Evolutionary conservation across 805 yeast species (phyloP).

Genomic region (Saccharomyces eubayanus): DNA sequence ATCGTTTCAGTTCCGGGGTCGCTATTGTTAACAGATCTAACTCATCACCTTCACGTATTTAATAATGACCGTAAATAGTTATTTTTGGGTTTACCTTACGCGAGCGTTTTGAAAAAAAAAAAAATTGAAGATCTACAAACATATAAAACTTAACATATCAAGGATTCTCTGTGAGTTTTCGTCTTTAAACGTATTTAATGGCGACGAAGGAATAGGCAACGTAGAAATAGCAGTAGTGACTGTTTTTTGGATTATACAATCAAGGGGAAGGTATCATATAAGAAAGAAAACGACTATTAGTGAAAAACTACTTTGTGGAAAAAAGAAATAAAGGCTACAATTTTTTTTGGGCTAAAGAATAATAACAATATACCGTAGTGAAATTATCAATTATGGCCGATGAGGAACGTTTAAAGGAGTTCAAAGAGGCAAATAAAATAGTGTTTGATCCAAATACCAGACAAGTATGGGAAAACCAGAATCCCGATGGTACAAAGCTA

Average conservation of each 20-base stretch:
- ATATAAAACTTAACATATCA: background rate
- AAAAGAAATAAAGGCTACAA: background rate
- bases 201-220: background rate
- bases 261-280: background rate
- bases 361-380: background rate
- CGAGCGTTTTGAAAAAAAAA: background rate
- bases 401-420: constrained; percentile 27
- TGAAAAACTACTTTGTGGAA: background rate
- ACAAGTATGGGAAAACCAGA: constrained; percentile 32
- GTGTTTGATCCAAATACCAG: constrained; percentile 32
- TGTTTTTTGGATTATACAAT: background rate
- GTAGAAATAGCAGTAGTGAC: background rate
- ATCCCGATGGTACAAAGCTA: constrained; percentile 6
- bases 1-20: background rate
- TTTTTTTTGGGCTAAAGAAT: background rate
- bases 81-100: background rate
- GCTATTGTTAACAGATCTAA: background rate
- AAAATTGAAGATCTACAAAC: background rate
- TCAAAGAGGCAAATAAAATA: constrained; percentile 29
- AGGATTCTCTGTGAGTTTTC: background rate
- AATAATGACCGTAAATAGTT: background rate
- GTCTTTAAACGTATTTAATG: background rate
- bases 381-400: constrained; percentile 22
- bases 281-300: background rate
- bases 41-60: background rate